Evolutionary conservation across 352 stramenopile species (phyloP).

Genomic region (Phytophthora fragariaefolia): DNA sequence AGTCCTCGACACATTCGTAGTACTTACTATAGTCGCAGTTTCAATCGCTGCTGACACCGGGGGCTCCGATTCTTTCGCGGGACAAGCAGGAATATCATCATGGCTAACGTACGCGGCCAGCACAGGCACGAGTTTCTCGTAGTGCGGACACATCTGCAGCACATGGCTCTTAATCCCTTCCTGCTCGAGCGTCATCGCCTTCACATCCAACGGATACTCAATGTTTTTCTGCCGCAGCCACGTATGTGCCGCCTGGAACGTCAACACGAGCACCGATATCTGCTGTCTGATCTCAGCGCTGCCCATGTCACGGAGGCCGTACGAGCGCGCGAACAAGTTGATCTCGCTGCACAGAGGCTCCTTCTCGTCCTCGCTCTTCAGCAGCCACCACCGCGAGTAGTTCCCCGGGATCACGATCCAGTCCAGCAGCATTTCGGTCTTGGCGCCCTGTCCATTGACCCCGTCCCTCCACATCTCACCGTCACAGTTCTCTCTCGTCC

Average conservation of each 20-base stretch:
- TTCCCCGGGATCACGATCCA: slow-evolving; percentile 47
- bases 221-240: slow-evolving; percentile 41
- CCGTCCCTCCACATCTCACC: too few relatives aligned
- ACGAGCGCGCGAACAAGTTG: slow-evolving; percentile 41
- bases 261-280: slow-evolving; percentile 39
- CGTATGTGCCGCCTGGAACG: slow-evolving; percentile 43
- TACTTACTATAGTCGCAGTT: not conserved
- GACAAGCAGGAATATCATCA: slow-evolving; percentile 21
- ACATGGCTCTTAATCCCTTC: slow-evolving; percentile 44
- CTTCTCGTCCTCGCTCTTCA: slow-evolving; percentile 32
- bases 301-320: slow-evolving; percentile 32
- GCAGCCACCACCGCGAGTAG: slow-evolving; percentile 46
- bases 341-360: slow-evolving; percentile 46
- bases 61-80: slow-evolving; percentile 2
- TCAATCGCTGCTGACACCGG: not conserved
- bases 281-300: slow-evolving; percentile 38
- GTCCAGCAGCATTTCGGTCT: slow-evolving; percentile 37
- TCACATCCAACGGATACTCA: slow-evolving; percentile 22
- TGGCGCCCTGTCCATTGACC: too few relatives aligned
- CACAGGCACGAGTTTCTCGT: slow-evolving; percentile 41
- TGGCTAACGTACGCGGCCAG: slow-evolving; percentile 39
- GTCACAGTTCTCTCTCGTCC: slow-evolving; percentile 10
- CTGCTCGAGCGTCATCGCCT: slow-evolving; percentile 30
- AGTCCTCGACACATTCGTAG: not conserved
- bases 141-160: slow-evolving; percentile 49